Percentiles rank a stretch among this genome's conserved stretches.
These are phyloP conservation scores for Wickerhamomyces silvicola DNA, from an alignment of 805 yeast genomes.

Conservation along the genomic window DNA sequence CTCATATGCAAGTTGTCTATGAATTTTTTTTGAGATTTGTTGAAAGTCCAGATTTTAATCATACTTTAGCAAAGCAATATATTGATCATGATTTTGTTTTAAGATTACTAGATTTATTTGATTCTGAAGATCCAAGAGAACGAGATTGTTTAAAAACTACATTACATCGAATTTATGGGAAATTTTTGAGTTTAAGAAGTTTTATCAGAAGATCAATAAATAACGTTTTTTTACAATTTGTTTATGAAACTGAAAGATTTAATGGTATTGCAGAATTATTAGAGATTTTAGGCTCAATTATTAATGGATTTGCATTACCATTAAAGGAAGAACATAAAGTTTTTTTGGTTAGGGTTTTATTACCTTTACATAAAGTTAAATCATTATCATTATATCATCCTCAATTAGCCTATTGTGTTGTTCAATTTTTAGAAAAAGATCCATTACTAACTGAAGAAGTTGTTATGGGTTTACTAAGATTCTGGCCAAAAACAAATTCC, in stretches of 20 bases:
- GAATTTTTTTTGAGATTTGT: conserved; percentile 90
- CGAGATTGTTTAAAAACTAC: conserved; percentile 94
- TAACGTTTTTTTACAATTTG: conserved; percentile 87
- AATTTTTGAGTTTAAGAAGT: conserved; percentile 81
- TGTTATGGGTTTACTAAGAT: conserved; percentile 85
- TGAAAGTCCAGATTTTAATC: conserved; percentile 92
- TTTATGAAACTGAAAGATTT: conserved; percentile 91
- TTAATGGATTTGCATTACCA: conserved; percentile 96
- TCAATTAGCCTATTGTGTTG: conserved; percentile 93
- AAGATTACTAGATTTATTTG: conserved; percentile 79
- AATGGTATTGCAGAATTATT: conserved; percentile 93
- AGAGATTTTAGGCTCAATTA: conserved; percentile 92
- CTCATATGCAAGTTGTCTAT: conserved; percentile 95
- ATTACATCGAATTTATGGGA: conserved; percentile 92
- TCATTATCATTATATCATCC: conserved; percentile 89
- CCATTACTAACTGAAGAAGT: conserved; percentile 91
- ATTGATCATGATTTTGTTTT: conserved; percentile 88
- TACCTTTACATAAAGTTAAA: conserved; percentile 90
- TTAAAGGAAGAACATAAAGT: conserved; percentile 95
- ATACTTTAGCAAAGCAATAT: conserved; percentile 85
- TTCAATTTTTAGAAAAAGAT: conserved; percentile 94
- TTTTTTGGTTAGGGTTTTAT: conserved; percentile 74
- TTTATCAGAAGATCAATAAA: conserved; percentile 87
- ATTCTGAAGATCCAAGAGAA: conserved; percentile 94
- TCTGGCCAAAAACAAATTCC: conserved; percentile 94